A percentile compares a stretch with the other conserved stretches of the same genome.
Evolutionary conservation across 495 filamentous ascomycete species (phyloP).

Genomic region (Aspergillus conjunctus): DNA sequence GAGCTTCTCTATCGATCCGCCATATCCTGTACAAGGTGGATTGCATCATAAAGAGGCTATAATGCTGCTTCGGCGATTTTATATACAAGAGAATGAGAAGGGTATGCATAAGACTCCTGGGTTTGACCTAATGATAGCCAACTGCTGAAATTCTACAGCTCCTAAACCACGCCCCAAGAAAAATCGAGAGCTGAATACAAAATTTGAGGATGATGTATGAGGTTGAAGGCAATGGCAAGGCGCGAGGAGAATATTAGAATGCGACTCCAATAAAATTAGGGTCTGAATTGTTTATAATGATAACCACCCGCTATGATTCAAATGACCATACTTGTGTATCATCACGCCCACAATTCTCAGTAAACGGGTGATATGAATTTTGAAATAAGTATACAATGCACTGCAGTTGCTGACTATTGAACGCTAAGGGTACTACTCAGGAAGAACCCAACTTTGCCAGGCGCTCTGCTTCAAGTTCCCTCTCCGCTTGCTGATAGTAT

Average conservation of each 20-base stretch:
- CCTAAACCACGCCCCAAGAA: conserved; percentile 63
- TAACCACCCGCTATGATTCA: neutral
- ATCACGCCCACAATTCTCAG: neutral
- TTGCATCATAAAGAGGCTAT: conserved; percentile 87
- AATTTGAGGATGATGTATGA: conserved; percentile 26
- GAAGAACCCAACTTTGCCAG: conserved; percentile 34
- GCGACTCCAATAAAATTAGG: too few relatives aligned
- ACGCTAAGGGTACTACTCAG: conserved; percentile 23
- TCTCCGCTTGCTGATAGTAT: conserved; percentile 95
- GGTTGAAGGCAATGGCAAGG: too few relatives aligned
- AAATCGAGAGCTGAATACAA: conserved; percentile 52
- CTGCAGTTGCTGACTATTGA: conserved; percentile 21
- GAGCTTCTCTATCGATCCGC: conserved; percentile 63
- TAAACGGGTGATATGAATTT: neutral
- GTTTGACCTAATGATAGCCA: neutral
- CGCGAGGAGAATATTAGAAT: too few relatives aligned
- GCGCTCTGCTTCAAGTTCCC: conserved; percentile 82
- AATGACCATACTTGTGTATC: too few relatives aligned
- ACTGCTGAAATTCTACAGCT: conserved; percentile 41
- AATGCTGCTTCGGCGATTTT: conserved; percentile 86
- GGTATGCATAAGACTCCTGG: conserved; percentile 45
- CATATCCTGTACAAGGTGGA: conserved; percentile 78
- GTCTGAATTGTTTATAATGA: neutral
- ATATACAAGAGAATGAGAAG: conserved; percentile 93
- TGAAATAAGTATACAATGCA: conserved; percentile 36